Evolutionary conservation across 352 stramenopile genomes (phyloP).

Genomic region (Aphanomyces astaci): DNA sequence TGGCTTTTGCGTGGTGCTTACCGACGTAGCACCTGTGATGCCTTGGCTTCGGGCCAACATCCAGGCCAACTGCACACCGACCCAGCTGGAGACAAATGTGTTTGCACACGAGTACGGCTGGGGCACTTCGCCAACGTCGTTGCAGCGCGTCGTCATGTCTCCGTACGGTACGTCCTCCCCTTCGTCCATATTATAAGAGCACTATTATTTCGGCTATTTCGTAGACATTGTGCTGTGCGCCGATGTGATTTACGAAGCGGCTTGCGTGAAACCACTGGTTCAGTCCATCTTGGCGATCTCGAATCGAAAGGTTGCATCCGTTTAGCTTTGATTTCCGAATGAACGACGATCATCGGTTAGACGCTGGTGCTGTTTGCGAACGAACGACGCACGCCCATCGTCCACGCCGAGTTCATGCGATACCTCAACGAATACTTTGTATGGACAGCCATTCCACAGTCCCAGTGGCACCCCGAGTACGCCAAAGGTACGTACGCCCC

Average conservation of each 20-base stretch:
- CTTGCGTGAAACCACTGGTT: slow-evolving; percentile 60
- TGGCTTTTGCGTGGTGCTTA: slow-evolving; percentile 54
- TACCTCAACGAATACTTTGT: slow-evolving; percentile 65
- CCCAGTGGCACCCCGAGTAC: slow-evolving; percentile 52
- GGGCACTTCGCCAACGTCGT: slow-evolving; percentile 46
- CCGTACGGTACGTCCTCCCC: slow-evolving; percentile 35
- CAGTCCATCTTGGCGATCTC: slow-evolving; percentile 69
- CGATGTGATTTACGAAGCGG: slow-evolving; percentile 77
- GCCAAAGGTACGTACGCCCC: slow-evolving; percentile 32
- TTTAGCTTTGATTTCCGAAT: neutral
- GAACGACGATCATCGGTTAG: slow-evolving; percentile 2
- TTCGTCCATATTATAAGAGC: neutral
- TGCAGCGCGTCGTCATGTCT: slow-evolving; percentile 27
- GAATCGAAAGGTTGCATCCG: slow-evolving; percentile 43
- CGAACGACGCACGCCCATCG: slow-evolving; percentile 50
- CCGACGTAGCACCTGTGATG: slow-evolving; percentile 66
- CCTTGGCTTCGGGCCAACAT: slow-evolving; percentile 73
- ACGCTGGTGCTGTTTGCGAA: slow-evolving; percentile 72
- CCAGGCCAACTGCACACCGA: slow-evolving; percentile 45
- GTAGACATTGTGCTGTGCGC: slow-evolving; percentile 70
- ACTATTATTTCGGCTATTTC: neutral
- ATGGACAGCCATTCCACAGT: slow-evolving; percentile 55
- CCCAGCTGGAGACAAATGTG: slow-evolving; percentile 46
- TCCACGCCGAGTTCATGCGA: slow-evolving; percentile 57
- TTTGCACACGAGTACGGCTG: slow-evolving; percentile 50